Base-by-base conservation (phyloP, 2,329 filamentous ascomycete genomes). In the Chalaropsis thielavioides region DNA sequence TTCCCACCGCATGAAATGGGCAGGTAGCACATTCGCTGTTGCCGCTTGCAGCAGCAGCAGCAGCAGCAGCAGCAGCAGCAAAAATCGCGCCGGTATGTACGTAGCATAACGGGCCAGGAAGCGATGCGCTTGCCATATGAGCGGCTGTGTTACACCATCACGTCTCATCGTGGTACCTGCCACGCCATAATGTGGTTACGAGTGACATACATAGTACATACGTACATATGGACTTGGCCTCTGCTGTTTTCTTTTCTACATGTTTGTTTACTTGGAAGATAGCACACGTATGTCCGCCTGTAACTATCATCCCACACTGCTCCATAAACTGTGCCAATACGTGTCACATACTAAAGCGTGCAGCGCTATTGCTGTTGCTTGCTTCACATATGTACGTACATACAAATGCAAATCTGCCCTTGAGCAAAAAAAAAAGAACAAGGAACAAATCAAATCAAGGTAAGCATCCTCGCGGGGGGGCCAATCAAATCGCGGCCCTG, bases 91-190 rank as follows among this genome's bases (percentile, higher is more conserved):
- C 19, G 8, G 46, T 7, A 24, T 19, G 13, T n/a, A 24, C 46
- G 13, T n/a, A 11, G 22, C 19, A 49, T n/a, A 22, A 49, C 13
- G 46, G 46, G 24, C 46, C 19, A 51, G 19, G 19, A 51, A 51
- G 46, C 27, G 27, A 58, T 58, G 51, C 11, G 51, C 17, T 58
- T 35, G 13, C 11, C n/a, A 58, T n/a, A 35, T 17, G 17, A 31
- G 27, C 27, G 51, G 51, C 27, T 35, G 24, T 58, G 51, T 58
- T 38, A 58, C 51, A 58, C 51, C 51, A 58, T 31, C 51, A 56
- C 51, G 51, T 31, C 51, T n/a, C 51, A 56, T 56, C 24, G 51
- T 58, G 51, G 51, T 58, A 58, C 51, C 51, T 58, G 51, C 51
- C 24, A 58, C 51, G 13, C 24, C 51, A 31, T 31, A 6, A 31